phyloP scores from a whole-genome alignment of 176 grass and related monocot genomes.

The Triticum urartu region DNA sequence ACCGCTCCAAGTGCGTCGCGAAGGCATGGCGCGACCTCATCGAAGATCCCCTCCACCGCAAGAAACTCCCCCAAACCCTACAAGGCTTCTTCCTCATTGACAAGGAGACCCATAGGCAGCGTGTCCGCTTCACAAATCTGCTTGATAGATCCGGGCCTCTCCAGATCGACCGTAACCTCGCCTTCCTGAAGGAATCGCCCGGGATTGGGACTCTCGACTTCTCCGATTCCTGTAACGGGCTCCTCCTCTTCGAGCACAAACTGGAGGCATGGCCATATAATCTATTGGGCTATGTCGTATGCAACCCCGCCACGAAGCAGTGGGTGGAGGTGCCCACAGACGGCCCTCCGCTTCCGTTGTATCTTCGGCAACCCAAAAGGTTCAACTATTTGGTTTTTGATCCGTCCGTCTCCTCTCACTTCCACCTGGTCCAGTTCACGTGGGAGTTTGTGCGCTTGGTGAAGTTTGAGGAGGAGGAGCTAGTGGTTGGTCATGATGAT shows the following conservation, averaged over 20 bases:
- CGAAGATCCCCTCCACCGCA: neutral
- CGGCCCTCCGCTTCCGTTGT: neutral
- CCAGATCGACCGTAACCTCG: neutral
- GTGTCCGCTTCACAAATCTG: neutral
- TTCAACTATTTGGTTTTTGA: neutral
- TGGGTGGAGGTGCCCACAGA: neutral
- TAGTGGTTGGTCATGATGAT: too few relatives aligned
- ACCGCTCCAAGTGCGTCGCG: neutral
- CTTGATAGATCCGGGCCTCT: neutral
- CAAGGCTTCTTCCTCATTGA: neutral
- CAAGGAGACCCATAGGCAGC: neutral
- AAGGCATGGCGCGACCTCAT: conserved; percentile 8
- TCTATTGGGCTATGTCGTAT: neutral
- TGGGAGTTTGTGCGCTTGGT: neutral
- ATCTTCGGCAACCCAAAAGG: neutral
- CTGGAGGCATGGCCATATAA: too few relatives aligned
- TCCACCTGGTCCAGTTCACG: neutral
- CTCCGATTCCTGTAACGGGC: neutral
- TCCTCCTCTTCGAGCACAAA: conserved; percentile 2
- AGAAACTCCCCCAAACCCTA: conserved; percentile 14
- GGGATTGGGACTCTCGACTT: neutral
- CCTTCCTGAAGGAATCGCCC: neutral
- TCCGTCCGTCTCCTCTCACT: neutral
- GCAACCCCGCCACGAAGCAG: too few relatives aligned
- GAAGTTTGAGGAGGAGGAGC: too few relatives aligned